Evolutionary conservation across 2,329 filamentous ascomycete species (phyloP).

Genomic region (Ceratocystis albifundus): DNA sequence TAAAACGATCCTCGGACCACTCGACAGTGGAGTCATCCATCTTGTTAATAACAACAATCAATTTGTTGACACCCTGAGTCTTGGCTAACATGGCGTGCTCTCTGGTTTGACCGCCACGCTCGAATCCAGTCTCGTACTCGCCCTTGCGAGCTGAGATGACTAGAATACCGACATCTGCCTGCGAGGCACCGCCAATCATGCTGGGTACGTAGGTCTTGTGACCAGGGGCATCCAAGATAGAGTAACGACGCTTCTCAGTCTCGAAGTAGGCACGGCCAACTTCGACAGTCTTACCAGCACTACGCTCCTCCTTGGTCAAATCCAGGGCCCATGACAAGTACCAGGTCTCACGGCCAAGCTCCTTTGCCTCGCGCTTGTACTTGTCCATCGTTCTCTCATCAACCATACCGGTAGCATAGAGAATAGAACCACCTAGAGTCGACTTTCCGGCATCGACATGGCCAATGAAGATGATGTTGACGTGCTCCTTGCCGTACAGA

Average conservation of each 20-base stretch:
- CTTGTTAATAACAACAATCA: constrained; percentile 93
- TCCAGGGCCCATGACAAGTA: constrained; percentile 98
- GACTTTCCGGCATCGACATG: constrained; percentile 98
- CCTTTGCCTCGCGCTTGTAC: constrained; percentile 93
- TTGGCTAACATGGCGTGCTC: constrained; percentile 97
- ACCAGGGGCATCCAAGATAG: constrained; percentile 88
- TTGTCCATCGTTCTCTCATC: constrained; percentile 97
- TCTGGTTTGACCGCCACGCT: constrained; percentile 87
- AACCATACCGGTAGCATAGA: constrained; percentile 96
- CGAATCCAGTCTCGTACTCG: constrained; percentile 97
- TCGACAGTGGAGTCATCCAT: constrained; percentile 97
- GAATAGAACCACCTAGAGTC: constrained; percentile 82
- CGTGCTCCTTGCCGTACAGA: constrained; percentile 84
- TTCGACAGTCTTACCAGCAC: constrained; percentile 96
- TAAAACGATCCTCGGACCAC: constrained; percentile 87
- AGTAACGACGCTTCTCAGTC: constrained; percentile 91
- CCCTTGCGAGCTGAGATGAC: constrained; percentile 96
- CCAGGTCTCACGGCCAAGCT: constrained; percentile 93
- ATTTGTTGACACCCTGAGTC: constrained; percentile 95
- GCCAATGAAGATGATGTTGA: constrained; percentile 96
- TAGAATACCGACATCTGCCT: constrained; percentile 86
- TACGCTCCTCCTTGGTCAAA: constrained; percentile 88
- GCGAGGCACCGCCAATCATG: constrained; percentile 94
- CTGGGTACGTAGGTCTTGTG: constrained; percentile 97
- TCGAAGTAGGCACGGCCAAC: constrained; percentile 94